These are phyloP conservation scores for Pleurotus sapidus DNA, from an alignment of 768 basidiomycete species.

Conservation along the genomic window DNA sequence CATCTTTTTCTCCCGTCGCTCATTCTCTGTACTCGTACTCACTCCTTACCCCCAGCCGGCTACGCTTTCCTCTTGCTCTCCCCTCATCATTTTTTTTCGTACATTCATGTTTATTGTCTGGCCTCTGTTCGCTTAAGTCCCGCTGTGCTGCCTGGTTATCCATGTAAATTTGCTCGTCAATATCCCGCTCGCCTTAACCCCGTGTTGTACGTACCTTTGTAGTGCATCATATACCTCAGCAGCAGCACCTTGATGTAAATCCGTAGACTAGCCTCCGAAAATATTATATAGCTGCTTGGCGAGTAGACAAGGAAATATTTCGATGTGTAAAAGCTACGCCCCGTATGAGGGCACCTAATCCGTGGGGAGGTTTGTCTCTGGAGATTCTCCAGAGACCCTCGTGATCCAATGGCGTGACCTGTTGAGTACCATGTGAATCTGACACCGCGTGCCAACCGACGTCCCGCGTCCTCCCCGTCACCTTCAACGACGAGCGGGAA, in stretches of 20 bases:
- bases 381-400: no score
- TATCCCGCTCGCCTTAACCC: background rate
- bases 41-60: background rate
- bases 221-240: constrained; percentile 1
- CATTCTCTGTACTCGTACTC: background rate
- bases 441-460: no score
- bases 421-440: no score
- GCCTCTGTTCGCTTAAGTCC: background rate
- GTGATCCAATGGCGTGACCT: no score
- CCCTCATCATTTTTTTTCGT: background rate
- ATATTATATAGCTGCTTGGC: background rate
- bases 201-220: background rate
- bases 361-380: no score
- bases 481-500: no score
- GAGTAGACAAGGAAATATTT: background rate
- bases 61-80: background rate
- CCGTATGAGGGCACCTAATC: no score
- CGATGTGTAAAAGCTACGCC: no score
- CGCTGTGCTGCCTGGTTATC: background rate
- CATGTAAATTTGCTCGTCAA: background rate
- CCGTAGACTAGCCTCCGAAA: background rate
- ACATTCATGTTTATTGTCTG: background rate
- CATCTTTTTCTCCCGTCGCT: background rate
- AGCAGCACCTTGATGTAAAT: constrained; percentile 1
- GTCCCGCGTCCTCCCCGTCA: no score